Evolutionary conservation across 345 rosid genomes (phyloP), one percentile per base, ranked within the genome.

Genomic region (Hevea brasiliensis): DNA sequence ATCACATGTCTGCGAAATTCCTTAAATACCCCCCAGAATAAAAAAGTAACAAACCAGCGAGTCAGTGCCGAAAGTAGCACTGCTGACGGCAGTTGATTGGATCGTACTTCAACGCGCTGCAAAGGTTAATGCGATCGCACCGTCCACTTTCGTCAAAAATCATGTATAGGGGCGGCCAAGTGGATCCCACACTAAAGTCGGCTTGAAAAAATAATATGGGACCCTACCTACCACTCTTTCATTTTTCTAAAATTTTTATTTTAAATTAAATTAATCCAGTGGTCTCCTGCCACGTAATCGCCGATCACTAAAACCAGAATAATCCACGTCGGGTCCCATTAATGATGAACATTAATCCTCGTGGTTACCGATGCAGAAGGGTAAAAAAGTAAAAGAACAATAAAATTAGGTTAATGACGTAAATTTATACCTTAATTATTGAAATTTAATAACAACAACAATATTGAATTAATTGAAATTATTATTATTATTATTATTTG

Each of bases 131-230:
- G n/a, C 3, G 56, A 68, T 56, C 74, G 5, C 27, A 20, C 61
- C 74, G 74, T 68, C 61, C 77, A 32, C 61, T 53, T 72, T 65
- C 37, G 4, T 21, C 29, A 5, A 61, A 72, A 67, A 50, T 18
- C 17, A 13, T 29, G 7, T 11, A 8, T 0, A 32, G 12, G 78
- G 81, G 57, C 71, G 81, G 81, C 65, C 8, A 51, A 1, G 71
- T 68, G 65, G 76, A 59, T 13, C 60, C 66, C 71, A 54, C 1
- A 32, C 40, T 50, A 0, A 6, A 17, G 76, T 51, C 72, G 71
- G 67, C 29, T 68, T 27, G 63, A 59, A 27, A 8, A 32, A 27
- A 27, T 8, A 11, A 59, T 6, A 7, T 50, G n/a, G 55, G 55
- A 15, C 55, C 55, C n/a, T 14, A 14, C n/a, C 8, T 20, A 7